phyloP scores from a whole-genome alignment of 306 rosid genomes.

The Vigna nakashimae region DNA sequence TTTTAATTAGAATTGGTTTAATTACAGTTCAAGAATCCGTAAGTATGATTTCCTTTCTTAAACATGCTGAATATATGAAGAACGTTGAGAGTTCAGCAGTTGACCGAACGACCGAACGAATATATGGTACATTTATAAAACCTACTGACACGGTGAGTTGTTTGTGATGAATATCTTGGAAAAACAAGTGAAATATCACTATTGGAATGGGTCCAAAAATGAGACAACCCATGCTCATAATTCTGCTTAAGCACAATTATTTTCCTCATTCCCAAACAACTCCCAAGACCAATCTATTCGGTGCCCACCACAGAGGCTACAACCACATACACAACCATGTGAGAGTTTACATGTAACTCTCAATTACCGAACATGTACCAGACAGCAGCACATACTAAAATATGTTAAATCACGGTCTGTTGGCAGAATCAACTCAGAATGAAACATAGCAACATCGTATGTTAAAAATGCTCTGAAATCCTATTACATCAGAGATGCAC shows the following conservation, averaged over 20 bases:
- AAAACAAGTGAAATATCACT: background rate
- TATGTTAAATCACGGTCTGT: constrained; percentile 42
- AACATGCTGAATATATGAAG: too few species aligned
- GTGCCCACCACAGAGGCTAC: background rate
- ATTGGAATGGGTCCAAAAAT: background rate
- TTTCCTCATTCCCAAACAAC: constrained; percentile 25
- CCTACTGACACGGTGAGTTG: background rate
- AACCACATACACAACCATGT: constrained; percentile 28
- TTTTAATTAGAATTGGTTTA: too few species aligned
- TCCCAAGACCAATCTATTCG: background rate
- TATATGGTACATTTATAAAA: too few species aligned
- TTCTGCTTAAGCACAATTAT: background rate
- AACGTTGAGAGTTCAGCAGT: too few species aligned
- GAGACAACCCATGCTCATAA: constrained; percentile 20
- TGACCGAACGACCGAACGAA: too few species aligned
- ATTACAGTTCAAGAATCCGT: too few species aligned
- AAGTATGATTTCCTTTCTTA: too few species aligned
- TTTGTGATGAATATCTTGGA: background rate
- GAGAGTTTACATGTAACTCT: constrained; percentile 1
- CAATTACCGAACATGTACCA: constrained; percentile 20
- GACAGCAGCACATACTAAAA: constrained; percentile 41
- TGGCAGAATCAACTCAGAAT: constrained; percentile 34
- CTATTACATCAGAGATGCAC: constrained; percentile 47
- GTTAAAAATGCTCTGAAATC: constrained; percentile 54
- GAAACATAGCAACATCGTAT: constrained; percentile 43